Evolutionary conservation across 2,329 filamentous ascomycete species (phyloP), one percentile per base, ranked within the genome.

Genomic region (Talaromyces sp.): DNA sequence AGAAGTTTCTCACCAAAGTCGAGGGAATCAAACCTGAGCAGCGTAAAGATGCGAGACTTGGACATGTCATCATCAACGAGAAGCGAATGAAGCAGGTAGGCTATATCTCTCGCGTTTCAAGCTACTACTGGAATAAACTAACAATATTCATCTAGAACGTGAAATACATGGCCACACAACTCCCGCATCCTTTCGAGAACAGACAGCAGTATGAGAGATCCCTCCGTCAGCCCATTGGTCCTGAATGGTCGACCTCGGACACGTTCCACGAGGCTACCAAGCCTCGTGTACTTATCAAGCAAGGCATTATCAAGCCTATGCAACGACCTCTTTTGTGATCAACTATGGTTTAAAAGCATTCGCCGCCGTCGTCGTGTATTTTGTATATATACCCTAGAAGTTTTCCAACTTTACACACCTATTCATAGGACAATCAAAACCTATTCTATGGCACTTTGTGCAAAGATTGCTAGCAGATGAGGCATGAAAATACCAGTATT

Each of bases 181-280:
- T 99, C 60, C 95, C 95, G 59, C 91, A 96, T 79, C 89, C 89
- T n/a, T 98, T 93, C 78, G 94, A 97, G 83, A 92, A 86, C 31
- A 86, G 85, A 70, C 86, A 91, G 74, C 93, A 97, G 82, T 98
- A 98, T 79, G 95, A 99, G 83, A 84, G 94, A 60, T 91, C 90
- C 69, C 82, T 98, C 66, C 85, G 94, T 51, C 80, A 97, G 70
- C 95, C 95, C 1, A 87, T 98, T 67, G 95, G 95, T 1, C 92
- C 91, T 17, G 94, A 99, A 79, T 99, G 94, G 93, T 88, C 89
- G 71, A 98, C 94, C n/a, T 97, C 97, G 85, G 88, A 92, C 81
- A 92, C 91, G 15, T 95, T 95, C 85, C 93, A 98, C 82, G 88
- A 90, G 71, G 87, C 87, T 67, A 96, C 91, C 67, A 96, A 94